phyloP scores from a whole-genome alignment of 306 rosid species.

The cucumber (Cucumis sativus) region DNA sequence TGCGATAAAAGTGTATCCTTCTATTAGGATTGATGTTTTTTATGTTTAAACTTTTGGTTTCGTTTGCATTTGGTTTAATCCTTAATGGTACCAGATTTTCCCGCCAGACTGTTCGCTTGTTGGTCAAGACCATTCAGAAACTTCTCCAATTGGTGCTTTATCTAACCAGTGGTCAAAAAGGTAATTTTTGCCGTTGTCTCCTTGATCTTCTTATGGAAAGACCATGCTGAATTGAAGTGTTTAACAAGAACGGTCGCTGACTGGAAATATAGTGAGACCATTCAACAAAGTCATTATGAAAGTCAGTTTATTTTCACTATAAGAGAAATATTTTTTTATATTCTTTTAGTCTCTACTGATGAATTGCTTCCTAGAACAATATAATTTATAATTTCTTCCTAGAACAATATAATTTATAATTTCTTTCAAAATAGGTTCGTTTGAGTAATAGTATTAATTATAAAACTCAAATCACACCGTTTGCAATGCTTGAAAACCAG shows the following conservation, averaged over 20 bases:
- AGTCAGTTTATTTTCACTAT: neutral
- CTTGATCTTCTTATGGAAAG: neutral
- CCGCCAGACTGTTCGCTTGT: conserved; percentile 43
- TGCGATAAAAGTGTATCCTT: conserved; percentile 62
- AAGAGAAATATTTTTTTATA: too few relatives aligned
- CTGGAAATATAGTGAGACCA: neutral
- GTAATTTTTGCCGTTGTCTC: conserved; percentile 15
- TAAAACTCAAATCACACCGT: too few relatives aligned
- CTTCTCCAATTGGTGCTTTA: conserved; percentile 46
- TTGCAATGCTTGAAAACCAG: neutral
- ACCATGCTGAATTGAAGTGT: neutral
- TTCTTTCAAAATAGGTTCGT: neutral
- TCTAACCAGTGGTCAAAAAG: conserved; percentile 71
- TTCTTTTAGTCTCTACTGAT: neutral
- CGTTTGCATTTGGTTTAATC: conserved; percentile 18
- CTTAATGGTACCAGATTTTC: conserved; percentile 58
- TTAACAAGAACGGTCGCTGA: neutral
- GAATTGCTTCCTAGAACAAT: neutral
- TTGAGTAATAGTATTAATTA: neutral
- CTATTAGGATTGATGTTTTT: neutral
- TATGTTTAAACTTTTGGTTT: conserved; percentile 10
- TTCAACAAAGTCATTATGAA: neutral
- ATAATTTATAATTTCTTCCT: neutral
- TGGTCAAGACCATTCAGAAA: conserved; percentile 45
- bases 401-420: neutral